phyloP scores from a whole-genome alignment of 2,329 filamentous ascomycete species.

The Colletotrichum scovillei region DNA sequence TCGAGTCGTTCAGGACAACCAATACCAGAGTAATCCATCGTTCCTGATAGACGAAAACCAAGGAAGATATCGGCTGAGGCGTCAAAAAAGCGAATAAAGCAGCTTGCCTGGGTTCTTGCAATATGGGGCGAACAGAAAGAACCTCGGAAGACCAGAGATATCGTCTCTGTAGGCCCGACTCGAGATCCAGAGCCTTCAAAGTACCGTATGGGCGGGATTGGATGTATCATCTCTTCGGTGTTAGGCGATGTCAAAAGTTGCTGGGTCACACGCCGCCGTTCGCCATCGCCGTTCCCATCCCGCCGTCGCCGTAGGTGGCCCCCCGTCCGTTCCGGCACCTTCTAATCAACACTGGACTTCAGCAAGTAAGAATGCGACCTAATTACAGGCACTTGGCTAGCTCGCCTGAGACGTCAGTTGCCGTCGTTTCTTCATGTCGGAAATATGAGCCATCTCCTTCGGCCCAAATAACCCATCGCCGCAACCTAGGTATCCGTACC shows the following conservation, averaged over 20 bases:
- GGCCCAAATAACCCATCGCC: background rate
- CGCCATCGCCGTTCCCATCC: background rate
- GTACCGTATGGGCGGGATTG: too few relatives aligned
- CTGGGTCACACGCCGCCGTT: background rate
- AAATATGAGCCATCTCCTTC: background rate
- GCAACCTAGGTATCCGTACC: background rate
- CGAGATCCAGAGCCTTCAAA: too few relatives aligned
- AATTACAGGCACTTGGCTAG: background rate
- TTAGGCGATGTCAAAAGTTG: background rate
- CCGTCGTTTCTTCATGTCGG: background rate
- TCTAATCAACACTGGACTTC: background rate
- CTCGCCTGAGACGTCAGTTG: background rate
- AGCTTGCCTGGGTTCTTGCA: background rate
- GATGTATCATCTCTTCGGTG: background rate
- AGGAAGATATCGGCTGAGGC: background rate
- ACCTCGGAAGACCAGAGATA: background rate
- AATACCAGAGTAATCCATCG: background rate
- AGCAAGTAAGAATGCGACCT: background rate
- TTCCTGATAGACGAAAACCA: background rate
- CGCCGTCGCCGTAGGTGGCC: background rate
- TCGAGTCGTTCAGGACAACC: background rate
- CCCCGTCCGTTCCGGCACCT: background rate
- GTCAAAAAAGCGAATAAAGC: background rate
- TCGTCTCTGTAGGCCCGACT: slow-evolving; percentile 1
- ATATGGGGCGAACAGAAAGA: background rate